Base-by-base conservation (phyloP, 805 yeast genomes). In the Wickerhamiella sorbophila region DNA sequence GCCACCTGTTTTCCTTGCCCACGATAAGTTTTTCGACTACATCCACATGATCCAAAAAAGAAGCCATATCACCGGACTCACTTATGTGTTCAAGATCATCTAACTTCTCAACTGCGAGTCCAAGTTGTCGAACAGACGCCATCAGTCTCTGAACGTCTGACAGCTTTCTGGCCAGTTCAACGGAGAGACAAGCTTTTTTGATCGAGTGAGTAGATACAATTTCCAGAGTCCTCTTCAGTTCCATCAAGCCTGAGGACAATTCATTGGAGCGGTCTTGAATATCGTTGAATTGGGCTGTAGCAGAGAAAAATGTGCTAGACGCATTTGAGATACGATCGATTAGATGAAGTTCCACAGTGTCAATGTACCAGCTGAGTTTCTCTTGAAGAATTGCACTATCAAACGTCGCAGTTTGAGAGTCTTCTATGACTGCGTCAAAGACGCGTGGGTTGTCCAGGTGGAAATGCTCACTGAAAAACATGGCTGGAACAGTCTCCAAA, bases 391-490 rank as follows among this genome's bases (percentile, higher is more conserved):
- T 62, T 8, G 75, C 40, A 21, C 34, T 42, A 24, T 43, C 47
- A 18, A 24, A 52, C 22, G 24, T 20, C 18, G 19, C 16, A 6
- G 14, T 8, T 8, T 51, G 45, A 17, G 74, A 62, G 16, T 71
- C 70, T 2, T 74, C 62, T 33, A 71, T 72, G 2, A 87, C 94
- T 44, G 72, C 66, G 42, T 77, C 75, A 58, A 88, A 88, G 1
- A 78, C 69, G 43, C 95, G 69, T 5, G 95, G 95, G 56, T 91
- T 85, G 52, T 91, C 96, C 32, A 91, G 66, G 48, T 83, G 69
- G 60, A 91, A 91, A 33, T 75, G 71, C 5, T 71, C 65, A 20
- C 71, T 72, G 47, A 79, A 76, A 52, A 72, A 91, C 1, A 84
- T 73, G 2, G 64, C 59, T 0, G 98, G 97, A 4, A 91, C 72